Percentiles rank a stretch among this genome's conserved stretches.
Conservation (phyloP, 495 filamentous ascomycete species). For the Hyaloscypha variabilis region DNA sequence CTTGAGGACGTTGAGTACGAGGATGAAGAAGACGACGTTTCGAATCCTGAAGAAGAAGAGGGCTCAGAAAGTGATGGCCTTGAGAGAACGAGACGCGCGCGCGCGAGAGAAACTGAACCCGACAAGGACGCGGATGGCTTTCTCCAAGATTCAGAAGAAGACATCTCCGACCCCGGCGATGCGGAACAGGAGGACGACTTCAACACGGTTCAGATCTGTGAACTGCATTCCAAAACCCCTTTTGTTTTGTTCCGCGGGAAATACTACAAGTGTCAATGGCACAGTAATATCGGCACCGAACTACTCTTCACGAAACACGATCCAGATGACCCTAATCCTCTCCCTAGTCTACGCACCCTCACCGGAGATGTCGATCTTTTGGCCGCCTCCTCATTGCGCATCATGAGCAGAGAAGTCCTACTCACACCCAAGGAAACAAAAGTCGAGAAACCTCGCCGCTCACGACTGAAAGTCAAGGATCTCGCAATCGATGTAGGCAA, state of each 20-base stretch:
- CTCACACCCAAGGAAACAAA: conserved; percentile 16
- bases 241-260: conserved; percentile 74
- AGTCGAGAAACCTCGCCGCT: not conserved
- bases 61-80: too few relatives aligned
- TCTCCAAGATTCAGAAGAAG: not conserved
- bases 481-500: conserved; percentile 7
- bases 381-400: conserved; percentile 54
- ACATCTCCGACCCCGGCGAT: conserved; percentile 23
- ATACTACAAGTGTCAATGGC: conserved; percentile 77
- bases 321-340: conserved; percentile 29
- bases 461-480: not conserved
- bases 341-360: conserved; percentile 46
- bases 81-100: too few relatives aligned
- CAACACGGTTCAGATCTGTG: conserved; percentile 72
- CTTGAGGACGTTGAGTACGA: not conserved
- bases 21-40: too few relatives aligned
- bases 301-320: conserved; percentile 65
- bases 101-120: not conserved
- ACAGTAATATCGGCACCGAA: conserved; percentile 77
- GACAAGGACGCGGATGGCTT: not conserved
- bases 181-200: conserved; percentile 25
- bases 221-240: conserved; percentile 71
- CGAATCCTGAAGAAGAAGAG: too few relatives aligned
- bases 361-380: conserved; percentile 59
- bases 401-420: conserved; percentile 42